Conservation (phyloP, 2,329 filamentous ascomycete species). For the Pseudophaeomoniella oleicola region DNA sequence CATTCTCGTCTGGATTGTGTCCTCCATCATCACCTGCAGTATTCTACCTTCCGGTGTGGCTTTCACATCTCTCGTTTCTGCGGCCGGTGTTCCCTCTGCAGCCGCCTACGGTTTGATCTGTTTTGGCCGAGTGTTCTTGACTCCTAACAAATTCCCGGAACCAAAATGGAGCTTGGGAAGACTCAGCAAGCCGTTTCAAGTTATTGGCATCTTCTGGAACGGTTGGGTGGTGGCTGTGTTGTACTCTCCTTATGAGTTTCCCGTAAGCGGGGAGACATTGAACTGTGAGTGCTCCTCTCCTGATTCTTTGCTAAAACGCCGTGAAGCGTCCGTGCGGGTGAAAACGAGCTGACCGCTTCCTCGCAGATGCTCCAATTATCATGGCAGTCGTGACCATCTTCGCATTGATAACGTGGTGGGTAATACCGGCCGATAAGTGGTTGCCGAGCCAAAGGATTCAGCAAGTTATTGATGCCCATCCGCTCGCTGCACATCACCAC, state of each 20-base stretch:
- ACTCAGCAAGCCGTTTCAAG: slow-evolving; percentile 24
- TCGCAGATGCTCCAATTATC: slow-evolving; percentile 33
- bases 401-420: slow-evolving; percentile 32
- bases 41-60: slow-evolving; percentile 41
- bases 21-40: slow-evolving; percentile 42
- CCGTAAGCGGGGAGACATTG: slow-evolving; percentile 26
- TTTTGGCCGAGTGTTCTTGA: slow-evolving; percentile 21
- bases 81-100: slow-evolving; percentile 30
- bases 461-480: slow-evolving; percentile 21
- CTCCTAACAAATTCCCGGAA: slow-evolving; percentile 22
- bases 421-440: slow-evolving; percentile 33
- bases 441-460: slow-evolving; percentile 30
- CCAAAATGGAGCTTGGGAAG: slow-evolving; percentile 24
- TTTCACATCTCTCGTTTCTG: slow-evolving; percentile 39
- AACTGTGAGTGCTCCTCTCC: slow-evolving; percentile 26
- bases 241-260: slow-evolving; percentile 22
- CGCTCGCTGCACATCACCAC: neutral
- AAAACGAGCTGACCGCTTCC: neutral
- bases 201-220: slow-evolving; percentile 25
- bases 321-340: slow-evolving; percentile 2
- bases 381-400: slow-evolving; percentile 35
- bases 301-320: slow-evolving; percentile 1
- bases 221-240: slow-evolving; percentile 18
- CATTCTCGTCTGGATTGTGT: slow-evolving; percentile 41
- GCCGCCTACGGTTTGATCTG: slow-evolving; percentile 19